Percentiles rank a stretch among this genome's conserved stretches.
phyloP scores from a whole-genome alignment of 805 yeast genomes.

The Barnettozyma pratensis region DNA sequence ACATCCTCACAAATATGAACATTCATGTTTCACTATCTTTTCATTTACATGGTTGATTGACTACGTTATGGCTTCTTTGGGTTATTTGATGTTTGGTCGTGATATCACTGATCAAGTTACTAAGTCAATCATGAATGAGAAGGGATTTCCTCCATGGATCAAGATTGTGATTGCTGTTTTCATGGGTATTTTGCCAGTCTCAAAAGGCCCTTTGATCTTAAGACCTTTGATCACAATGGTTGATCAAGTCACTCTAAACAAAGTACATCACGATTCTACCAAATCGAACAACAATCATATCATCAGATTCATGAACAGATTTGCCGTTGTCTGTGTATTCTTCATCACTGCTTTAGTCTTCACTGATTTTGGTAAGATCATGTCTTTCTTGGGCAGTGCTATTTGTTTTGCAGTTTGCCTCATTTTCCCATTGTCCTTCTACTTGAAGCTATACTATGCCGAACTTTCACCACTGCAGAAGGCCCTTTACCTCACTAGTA shows the following conservation, averaged over 20 bases:
- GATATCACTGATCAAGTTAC: slow-evolving; percentile 69
- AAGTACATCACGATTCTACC: neutral
- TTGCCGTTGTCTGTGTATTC: slow-evolving; percentile 28
- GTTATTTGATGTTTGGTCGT: slow-evolving; percentile 78
- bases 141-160: slow-evolving; percentile 63
- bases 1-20: slow-evolving; percentile 56
- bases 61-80: slow-evolving; percentile 54
- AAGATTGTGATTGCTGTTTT: slow-evolving; percentile 37
- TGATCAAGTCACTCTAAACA: slow-evolving; percentile 33
- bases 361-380: slow-evolving; percentile 68
- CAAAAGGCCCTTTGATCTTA: slow-evolving; percentile 69
- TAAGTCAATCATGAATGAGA: slow-evolving; percentile 59
- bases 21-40: slow-evolving; percentile 51
- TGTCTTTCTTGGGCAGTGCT: slow-evolving; percentile 69
- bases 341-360: slow-evolving; percentile 50
- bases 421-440: slow-evolving; percentile 62
- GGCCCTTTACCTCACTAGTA: slow-evolving; percentile 8
- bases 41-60: slow-evolving; percentile 55
- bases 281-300: neutral
- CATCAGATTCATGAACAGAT: slow-evolving; percentile 14
- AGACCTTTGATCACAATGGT: slow-evolving; percentile 66
- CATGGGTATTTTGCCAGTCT: slow-evolving; percentile 69
- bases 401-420: slow-evolving; percentile 72
- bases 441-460: slow-evolving; percentile 42
- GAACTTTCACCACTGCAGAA: slow-evolving; percentile 29